Evolutionary conservation across 2,329 filamentous ascomycete species (phyloP).

Genomic region (Epichloe gansuensis): DNA sequence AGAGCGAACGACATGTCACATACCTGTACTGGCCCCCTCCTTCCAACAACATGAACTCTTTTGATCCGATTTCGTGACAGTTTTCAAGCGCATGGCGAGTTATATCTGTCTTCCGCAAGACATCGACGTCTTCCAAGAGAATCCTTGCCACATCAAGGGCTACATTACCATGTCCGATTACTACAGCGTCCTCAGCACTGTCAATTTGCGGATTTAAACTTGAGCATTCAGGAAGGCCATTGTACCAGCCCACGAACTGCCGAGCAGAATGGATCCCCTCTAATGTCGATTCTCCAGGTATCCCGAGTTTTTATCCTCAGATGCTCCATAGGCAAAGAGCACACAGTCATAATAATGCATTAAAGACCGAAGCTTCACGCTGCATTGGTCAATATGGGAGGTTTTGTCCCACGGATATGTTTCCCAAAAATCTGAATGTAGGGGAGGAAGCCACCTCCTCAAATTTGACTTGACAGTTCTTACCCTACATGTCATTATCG

Average conservation of each 20-base stretch:
- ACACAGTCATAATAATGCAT: conserved; percentile 83
- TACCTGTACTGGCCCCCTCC: conserved; percentile 80
- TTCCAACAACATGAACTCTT: conserved; percentile 75
- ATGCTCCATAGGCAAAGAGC: conserved; percentile 85
- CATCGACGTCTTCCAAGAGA: conserved; percentile 62
- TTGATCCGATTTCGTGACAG: conserved; percentile 63
- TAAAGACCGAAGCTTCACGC: conserved; percentile 55
- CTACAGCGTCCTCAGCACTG: conserved; percentile 66
- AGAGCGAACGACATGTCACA: conserved; percentile 11
- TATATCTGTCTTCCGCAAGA: conserved; percentile 74
- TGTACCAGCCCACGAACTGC: conserved; percentile 97
- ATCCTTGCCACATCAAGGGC: conserved; percentile 88
- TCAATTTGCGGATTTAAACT: conserved; percentile 61
- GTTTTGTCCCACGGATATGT: conserved; percentile 60
- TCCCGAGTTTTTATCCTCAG: conserved; percentile 67
- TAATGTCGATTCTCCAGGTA: conserved; percentile 65
- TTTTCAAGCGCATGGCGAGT: conserved; percentile 67
- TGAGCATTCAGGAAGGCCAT: conserved; percentile 76
- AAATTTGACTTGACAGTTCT: conserved; percentile 95
- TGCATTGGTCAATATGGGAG: conserved; percentile 28
- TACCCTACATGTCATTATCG: conserved; percentile 4
- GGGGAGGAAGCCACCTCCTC: conserved; percentile 73
- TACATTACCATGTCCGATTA: conserved; percentile 94
- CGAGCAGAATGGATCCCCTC: conserved; percentile 75
- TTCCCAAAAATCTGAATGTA: conserved; percentile 83